phyloP scores from a whole-genome alignment of 495 filamentous ascomycete genomes.

The Glutinoglossum americanum region DNA sequence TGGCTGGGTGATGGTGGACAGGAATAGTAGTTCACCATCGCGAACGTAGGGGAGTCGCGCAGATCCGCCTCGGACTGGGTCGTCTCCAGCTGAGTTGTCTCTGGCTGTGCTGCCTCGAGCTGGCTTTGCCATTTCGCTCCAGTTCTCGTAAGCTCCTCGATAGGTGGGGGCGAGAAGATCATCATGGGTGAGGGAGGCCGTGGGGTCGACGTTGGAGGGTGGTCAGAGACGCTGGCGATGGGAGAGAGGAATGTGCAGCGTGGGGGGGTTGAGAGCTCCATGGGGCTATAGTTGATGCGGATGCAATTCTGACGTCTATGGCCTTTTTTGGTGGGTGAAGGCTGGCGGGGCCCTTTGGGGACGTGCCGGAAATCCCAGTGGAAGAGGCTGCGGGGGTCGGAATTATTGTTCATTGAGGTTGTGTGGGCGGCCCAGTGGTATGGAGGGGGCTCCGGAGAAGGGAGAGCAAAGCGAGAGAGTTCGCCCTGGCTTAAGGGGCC shows the following conservation, averaged over 20 bases:
- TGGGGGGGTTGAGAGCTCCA: background rate
- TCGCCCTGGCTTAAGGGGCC: background rate
- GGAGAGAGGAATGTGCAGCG: background rate
- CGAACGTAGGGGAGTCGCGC: background rate
- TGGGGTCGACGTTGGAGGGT: background rate
- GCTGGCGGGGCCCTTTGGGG: background rate
- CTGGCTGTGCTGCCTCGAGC: background rate
- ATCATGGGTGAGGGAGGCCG: background rate
- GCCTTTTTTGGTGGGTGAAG: background rate
- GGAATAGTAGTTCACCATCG: background rate
- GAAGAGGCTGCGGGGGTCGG: background rate
- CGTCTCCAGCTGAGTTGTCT: background rate
- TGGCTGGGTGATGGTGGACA: background rate
- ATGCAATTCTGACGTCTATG: background rate
- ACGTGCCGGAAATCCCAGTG: background rate
- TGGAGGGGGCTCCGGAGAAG: no score
- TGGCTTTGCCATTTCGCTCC: no score
- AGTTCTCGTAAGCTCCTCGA: background rate
- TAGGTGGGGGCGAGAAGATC: background rate
- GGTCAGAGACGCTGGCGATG: background rate
- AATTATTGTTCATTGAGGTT: background rate
- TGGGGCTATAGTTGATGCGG: background rate
- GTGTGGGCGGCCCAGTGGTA: background rate
- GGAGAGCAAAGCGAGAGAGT: background rate
- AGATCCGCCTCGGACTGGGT: background rate